Conservation (phyloP, 2,329 filamentous ascomycete species). For the Diaporthe citriasiana region DNA sequence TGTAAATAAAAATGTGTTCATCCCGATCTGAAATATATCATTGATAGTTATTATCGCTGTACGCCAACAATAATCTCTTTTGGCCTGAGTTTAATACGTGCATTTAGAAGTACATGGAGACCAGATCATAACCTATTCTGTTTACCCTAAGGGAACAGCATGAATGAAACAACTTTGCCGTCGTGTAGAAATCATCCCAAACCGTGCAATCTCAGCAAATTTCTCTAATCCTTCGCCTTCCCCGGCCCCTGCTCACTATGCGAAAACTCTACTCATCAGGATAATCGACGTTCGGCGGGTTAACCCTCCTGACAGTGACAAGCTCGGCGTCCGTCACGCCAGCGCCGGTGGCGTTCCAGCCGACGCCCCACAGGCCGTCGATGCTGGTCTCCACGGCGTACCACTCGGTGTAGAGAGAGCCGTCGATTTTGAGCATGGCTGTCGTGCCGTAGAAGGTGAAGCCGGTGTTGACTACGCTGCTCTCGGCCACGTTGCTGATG, state of each 20-base stretch:
- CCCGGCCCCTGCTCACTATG: background rate
- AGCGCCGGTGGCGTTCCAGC: constrained; percentile 35
- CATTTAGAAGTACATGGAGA: background rate
- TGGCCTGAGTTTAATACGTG: background rate
- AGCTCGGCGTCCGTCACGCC: constrained; percentile 19
- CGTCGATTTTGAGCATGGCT: constrained; percentile 26
- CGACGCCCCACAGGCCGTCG: constrained; percentile 39
- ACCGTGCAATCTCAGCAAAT: background rate
- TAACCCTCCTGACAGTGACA: constrained; percentile 24
- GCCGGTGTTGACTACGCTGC: constrained; percentile 28
- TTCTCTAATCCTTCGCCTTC: too few species aligned
- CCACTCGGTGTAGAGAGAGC: constrained; percentile 34
- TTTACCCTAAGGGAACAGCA: background rate
- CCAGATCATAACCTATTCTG: background rate
- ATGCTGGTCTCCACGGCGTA: constrained; percentile 32
- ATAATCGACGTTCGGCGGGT: constrained; percentile 35
- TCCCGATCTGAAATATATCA: too few species aligned
- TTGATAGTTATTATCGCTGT: background rate
- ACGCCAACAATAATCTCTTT: background rate
- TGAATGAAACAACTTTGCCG: background rate
- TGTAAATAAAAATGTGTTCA: background rate
- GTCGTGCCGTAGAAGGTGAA: constrained; percentile 39
- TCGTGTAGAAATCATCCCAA: background rate
- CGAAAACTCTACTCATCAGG: background rate
- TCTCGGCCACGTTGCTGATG: constrained; percentile 12